phyloP scores from a whole-genome alignment of 768 basidiomycete species.

The Gloeopeniophorella convolvens region DNA sequence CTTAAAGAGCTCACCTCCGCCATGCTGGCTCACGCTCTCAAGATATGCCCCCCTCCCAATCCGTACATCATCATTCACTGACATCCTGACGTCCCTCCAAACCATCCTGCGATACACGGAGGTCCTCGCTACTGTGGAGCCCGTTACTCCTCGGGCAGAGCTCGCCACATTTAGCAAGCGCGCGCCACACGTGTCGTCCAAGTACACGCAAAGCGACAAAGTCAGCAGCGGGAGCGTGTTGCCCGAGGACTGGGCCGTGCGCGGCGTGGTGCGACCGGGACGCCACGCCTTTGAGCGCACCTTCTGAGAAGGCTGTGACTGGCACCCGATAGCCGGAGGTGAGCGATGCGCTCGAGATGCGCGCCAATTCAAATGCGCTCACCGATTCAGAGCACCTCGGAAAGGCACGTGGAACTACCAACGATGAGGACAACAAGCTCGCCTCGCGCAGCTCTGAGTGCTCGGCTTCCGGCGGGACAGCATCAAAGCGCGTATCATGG shows the following conservation, averaged over 20 bases:
- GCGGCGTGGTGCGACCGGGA: slow-evolving; percentile 96
- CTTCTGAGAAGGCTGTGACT: slow-evolving; percentile 67
- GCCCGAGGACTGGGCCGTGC: slow-evolving; percentile 90
- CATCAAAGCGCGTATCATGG: too few relatives aligned
- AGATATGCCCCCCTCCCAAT: slow-evolving; percentile 64
- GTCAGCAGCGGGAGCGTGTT: slow-evolving; percentile 32
- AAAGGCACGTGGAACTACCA: slow-evolving; percentile 84
- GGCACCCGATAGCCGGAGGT: slow-evolving; percentile 40
- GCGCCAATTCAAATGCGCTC: too few relatives aligned
- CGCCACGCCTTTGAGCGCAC: slow-evolving; percentile 87
- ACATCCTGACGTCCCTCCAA: slow-evolving; percentile 81
- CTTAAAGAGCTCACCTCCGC: slow-evolving; percentile 74
- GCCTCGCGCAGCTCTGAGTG: slow-evolving; percentile 75
- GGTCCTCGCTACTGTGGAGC: slow-evolving; percentile 59
- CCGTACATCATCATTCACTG: slow-evolving; percentile 87
- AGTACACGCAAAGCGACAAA: slow-evolving; percentile 5
- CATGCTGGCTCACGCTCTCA: slow-evolving; percentile 68
- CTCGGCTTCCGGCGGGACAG: slow-evolving; percentile 71
- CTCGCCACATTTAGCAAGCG: slow-evolving; percentile 59
- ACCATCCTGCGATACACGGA: slow-evolving; percentile 63
- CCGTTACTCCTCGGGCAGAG: slow-evolving; percentile 77
- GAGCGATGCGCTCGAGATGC: slow-evolving; percentile 64
- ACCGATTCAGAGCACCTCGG: too few relatives aligned
- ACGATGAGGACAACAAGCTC: slow-evolving; percentile 48
- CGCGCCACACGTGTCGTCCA: slow-evolving; percentile 48